phyloP scores from a whole-genome alignment of 768 basidiomycete genomes.

The Tulasnella sp. region DNA sequence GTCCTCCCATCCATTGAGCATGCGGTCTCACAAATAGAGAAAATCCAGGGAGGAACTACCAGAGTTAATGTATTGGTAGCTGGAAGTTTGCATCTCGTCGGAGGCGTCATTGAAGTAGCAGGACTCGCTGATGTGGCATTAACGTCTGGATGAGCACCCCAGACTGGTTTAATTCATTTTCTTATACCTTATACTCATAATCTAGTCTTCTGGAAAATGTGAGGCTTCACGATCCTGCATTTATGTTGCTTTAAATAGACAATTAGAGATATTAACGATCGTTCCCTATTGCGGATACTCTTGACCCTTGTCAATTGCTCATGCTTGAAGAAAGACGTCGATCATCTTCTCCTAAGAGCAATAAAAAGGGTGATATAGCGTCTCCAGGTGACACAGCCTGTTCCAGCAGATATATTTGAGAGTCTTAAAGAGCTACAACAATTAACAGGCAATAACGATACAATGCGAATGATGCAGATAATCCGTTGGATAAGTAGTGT shows the following conservation, averaged over 20 bases:
- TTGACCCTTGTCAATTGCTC: not conserved
- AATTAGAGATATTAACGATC: not conserved
- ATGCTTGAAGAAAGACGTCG: not conserved
- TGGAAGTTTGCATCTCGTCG: constrained; percentile 87
- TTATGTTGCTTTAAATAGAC: not conserved
- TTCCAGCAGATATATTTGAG: no score
- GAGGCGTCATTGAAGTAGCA: constrained; percentile 86
- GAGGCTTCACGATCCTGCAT: not conserved
- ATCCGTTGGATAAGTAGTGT: not conserved
- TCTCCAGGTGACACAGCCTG: no score
- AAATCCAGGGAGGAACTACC: constrained; percentile 21
- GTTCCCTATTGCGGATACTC: not conserved
- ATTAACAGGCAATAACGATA: constrained; percentile 23
- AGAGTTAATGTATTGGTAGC: constrained; percentile 52
- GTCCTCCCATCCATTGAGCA: constrained; percentile 83
- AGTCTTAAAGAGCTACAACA: not conserved
- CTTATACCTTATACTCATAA: not conserved
- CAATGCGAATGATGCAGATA: constrained; percentile 3
- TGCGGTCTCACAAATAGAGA: constrained; percentile 55
- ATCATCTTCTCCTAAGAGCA: no score
- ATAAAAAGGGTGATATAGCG: no score
- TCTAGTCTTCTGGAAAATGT: not conserved
- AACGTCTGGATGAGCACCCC: constrained; percentile 7
- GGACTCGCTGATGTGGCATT: constrained; percentile 59
- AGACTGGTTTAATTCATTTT: not conserved